phyloP scores from a whole-genome alignment of 257 asterid species.

The Salvia rosmarinus region DNA sequence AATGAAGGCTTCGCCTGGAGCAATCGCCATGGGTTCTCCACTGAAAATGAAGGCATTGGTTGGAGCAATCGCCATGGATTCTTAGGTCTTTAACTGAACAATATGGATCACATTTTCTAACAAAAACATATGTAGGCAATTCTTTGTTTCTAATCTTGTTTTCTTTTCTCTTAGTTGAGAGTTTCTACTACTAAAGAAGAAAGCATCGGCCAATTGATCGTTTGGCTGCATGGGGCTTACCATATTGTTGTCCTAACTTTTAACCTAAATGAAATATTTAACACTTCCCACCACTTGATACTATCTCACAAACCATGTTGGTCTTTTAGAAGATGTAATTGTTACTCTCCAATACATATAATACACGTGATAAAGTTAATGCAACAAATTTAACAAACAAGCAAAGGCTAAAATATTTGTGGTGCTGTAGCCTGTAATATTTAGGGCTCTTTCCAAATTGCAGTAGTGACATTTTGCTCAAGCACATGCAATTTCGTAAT shows the following conservation, averaged over 20 bases:
- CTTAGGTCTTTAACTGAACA: conserved; percentile 27
- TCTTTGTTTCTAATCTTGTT: conserved; percentile 24
- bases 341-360: no score
- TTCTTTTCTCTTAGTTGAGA: conserved; percentile 22
- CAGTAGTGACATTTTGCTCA: no score
- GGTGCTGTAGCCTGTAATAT: no score
- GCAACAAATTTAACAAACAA: no score
- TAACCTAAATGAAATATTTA: neutral
- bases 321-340: no score
- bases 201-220: conserved; percentile 5
- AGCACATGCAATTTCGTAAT: no score
- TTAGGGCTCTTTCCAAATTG: no score
- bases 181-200: conserved; percentile 10
- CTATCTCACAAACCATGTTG: neutral
- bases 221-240: conserved; percentile 14
- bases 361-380: no score
- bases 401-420: no score
- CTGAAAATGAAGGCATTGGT: conserved; percentile 50
- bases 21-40: conserved; percentile 56
- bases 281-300: neutral
- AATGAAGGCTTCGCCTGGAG: conserved; percentile 53
- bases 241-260: neutral
- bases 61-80: conserved; percentile 59
- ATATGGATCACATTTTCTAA: conserved; percentile 25
- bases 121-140: conserved; percentile 25